Evolutionary conservation across 352 stramenopile genomes (phyloP), one percentile per base, ranked within the genome.

Genomic region (Phytophthora tentaculata): DNA sequence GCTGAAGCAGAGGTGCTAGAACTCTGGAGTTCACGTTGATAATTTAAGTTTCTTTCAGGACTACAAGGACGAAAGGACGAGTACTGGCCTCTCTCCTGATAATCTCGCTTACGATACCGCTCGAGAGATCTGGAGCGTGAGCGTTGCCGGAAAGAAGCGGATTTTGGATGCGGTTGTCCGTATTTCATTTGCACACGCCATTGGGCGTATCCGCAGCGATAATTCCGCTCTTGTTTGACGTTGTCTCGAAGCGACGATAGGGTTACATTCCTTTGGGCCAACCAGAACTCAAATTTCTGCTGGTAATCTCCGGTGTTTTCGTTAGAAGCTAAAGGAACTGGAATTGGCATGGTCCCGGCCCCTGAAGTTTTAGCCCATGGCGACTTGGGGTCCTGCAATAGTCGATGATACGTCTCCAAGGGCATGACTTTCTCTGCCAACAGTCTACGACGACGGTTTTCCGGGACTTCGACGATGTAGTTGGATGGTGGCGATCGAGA

Each of bases 241-340:
- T 64, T 20, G 20, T 67, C 24, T 54, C 26, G 60, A 17, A 71
- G 35, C 12, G 54, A 58, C 10, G 53, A 43, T 16, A 74, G 35
- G 2, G 54, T 59, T 49, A 74, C 29, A 26, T 67, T 58, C 13
- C 55, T 53, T 29, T 71, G 67, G 4, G 61, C 61, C 13, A 71
- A 44, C 67, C 67, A 74, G 24, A 74, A 74, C 32, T 74, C 43
- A n/a, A 74, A 74, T n/a, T 71, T 70, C 23, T 69, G 61, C 24
- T 67, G 62, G 23, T 74, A 74, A 22, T 74, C 67, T 13, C 39
- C 55, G 6, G 35, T 7, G 5, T 48, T 67, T 24, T 74, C 61
- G 12, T 47, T 55, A 2, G 14, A 1, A 8, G 55, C 41, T 12
- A 71, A 32, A 32, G 67, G 67, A 4, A 74, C 56, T n/a, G 67